Conservation (phyloP, 176 grass and related monocot genomes). For the Canna indica region DNA sequence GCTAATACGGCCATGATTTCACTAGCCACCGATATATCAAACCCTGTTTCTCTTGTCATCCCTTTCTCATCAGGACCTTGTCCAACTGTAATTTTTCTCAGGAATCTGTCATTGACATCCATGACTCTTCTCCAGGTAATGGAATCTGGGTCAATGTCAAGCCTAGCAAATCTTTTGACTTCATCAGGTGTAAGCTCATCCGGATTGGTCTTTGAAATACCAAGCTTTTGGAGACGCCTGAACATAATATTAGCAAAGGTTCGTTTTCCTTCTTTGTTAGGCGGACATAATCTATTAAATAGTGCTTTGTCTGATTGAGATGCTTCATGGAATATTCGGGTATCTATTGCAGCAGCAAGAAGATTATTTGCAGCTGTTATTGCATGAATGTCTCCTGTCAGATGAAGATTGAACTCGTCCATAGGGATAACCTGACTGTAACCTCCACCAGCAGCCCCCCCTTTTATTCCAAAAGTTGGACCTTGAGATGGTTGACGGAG, state of each 20-base stretch:
- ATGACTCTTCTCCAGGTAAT: constrained; percentile 95
- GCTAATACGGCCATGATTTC: constrained; percentile 99
- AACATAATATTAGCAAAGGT: constrained; percentile 76
- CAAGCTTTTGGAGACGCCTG: constrained; percentile 59
- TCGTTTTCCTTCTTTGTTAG: constrained; percentile 94
- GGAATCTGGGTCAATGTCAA: constrained; percentile 79
- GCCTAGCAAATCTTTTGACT: constrained; percentile 67
- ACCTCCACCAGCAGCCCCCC: constrained; percentile 91
- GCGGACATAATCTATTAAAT: constrained; percentile 79
- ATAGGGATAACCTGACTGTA: constrained; percentile 99
- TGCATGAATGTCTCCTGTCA: constrained; percentile 94
- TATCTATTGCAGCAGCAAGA: constrained; percentile 97
- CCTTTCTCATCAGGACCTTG: constrained; percentile 94
- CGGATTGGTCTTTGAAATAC: constrained; percentile 73
- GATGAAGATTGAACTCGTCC: constrained; percentile 99
- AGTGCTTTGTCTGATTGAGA: constrained; percentile 94
- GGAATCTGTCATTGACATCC: constrained; percentile 93
- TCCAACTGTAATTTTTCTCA: constrained; percentile 87
- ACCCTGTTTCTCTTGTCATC: constrained; percentile 91
- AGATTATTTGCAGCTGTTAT: constrained; percentile 98
- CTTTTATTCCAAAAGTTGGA: constrained; percentile 95
- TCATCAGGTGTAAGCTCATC: constrained; percentile 92
- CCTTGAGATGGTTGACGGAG: constrained; percentile 94
- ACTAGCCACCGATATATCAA: constrained; percentile 96
- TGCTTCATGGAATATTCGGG: constrained; percentile 76